Percentiles rank a stretch among this genome's conserved stretches.
These are phyloP conservation scores for Sporobolomyces pararoseus DNA, from an alignment of 768 basidiomycete genomes.

Conservation along the genomic window DNA sequence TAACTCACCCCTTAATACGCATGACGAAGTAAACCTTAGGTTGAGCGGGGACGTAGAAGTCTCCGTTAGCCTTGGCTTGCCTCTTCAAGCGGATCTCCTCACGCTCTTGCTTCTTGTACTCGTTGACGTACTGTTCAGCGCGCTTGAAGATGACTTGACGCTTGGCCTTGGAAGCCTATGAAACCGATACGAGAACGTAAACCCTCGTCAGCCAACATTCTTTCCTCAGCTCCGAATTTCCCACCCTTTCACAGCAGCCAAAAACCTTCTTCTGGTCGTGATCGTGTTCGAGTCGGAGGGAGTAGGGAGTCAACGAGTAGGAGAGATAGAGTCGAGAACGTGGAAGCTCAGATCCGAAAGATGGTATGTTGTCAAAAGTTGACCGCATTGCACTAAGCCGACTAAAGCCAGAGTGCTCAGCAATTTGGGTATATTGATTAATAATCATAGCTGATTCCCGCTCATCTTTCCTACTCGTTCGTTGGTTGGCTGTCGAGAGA, in stretches of 20 bases:
- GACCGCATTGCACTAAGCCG: constrained; percentile 33
- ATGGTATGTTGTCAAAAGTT: constrained; percentile 49
- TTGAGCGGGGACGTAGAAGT: constrained; percentile 96
- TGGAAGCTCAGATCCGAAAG: constrained; percentile 52
- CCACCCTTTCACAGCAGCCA: background rate
- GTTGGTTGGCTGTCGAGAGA: background rate
- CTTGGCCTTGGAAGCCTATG: constrained; percentile 79
- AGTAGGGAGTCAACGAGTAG: background rate
- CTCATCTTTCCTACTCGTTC: background rate
- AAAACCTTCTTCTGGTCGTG: too few species aligned
- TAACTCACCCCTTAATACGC: constrained; percentile 85
- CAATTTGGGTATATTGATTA: constrained; percentile 50
- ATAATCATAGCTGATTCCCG: constrained; percentile 47
- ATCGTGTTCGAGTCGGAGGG: background rate
- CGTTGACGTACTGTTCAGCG: constrained; percentile 95
- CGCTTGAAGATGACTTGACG: constrained; percentile 99
- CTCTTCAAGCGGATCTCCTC: constrained; percentile 96
- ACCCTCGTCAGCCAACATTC: background rate
- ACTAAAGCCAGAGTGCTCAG: constrained; percentile 48
- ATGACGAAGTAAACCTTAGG: constrained; percentile 97
- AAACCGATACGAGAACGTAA: background rate
- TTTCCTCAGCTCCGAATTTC: background rate
- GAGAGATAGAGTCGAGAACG: background rate
- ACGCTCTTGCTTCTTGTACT: constrained; percentile 84
- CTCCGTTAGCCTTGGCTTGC: constrained; percentile 80